Percentiles rank a stretch among this genome's conserved stretches.
Evolutionary conservation across 306 rosid genomes (phyloP).

Genomic region (Coriaria nepalensis): DNA sequence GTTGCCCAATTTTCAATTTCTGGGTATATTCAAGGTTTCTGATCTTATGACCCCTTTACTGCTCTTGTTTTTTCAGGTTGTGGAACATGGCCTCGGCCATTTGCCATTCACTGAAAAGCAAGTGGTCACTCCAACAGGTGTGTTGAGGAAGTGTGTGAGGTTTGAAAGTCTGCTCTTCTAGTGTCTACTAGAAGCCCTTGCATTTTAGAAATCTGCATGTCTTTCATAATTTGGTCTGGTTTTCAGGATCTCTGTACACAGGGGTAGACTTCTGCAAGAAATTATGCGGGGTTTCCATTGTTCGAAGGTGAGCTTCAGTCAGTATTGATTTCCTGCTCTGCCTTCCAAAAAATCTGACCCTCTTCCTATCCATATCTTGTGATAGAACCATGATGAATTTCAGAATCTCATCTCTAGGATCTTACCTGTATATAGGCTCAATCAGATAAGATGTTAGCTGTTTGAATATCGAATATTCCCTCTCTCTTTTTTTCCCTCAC

Average conservation of each 20-base stretch:
- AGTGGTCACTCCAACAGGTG: conserved; percentile 92
- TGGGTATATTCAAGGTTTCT: too few relatives aligned
- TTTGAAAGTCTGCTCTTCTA: not conserved
- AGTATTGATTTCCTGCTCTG: conserved; percentile 29
- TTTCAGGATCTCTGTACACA: conserved; percentile 76
- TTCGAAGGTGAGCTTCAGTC: conserved; percentile 79
- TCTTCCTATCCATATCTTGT: too few relatives aligned
- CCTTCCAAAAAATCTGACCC: too few relatives aligned
- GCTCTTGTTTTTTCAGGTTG: conserved; percentile 49
- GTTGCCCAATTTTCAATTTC: too few relatives aligned
- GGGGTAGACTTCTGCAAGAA: conserved; percentile 99
- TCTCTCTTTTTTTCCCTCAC: conserved; percentile 8
- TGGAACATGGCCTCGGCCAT: conserved; percentile 96
- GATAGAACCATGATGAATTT: too few relatives aligned
- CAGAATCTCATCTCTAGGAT: too few relatives aligned
- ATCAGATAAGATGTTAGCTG: too few relatives aligned
- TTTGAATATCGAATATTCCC: too few relatives aligned
- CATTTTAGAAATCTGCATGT: too few relatives aligned
- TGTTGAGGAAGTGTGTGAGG: conserved; percentile 12
- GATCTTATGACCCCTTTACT: conserved; percentile 10
- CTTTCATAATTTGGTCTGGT: too few relatives aligned
- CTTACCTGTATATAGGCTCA: too few relatives aligned
- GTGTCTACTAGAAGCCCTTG: too few relatives aligned
- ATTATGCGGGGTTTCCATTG: conserved; percentile 85
- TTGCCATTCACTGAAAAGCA: conserved; percentile 95